phyloP scores from a whole-genome alignment of 306 rosid genomes.

The Acacia melanoxylon region DNA sequence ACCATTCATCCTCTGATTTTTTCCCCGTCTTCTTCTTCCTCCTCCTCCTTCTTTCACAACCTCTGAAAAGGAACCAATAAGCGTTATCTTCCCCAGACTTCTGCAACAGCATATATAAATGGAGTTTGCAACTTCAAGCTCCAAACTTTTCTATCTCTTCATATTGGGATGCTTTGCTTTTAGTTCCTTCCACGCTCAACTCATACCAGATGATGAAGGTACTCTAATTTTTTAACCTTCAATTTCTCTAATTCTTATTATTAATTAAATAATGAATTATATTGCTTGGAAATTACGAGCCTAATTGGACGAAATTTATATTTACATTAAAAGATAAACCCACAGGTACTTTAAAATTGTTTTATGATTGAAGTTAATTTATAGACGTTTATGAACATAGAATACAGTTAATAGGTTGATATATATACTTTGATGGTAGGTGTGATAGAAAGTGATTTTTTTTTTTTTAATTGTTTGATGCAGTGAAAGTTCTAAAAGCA shows the following conservation, averaged over 20 bases:
- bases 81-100: neutral
- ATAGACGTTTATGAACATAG: neutral
- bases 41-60: too few relatives aligned
- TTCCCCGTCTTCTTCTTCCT: neutral
- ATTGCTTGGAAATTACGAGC: constrained; percentile 49
- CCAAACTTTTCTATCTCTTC: constrained; percentile 25
- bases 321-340: neutral
- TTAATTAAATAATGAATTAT: neutral
- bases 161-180: constrained; percentile 36
- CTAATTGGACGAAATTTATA: neutral
- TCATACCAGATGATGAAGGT: constrained; percentile 72
- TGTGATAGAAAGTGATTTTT: neutral
- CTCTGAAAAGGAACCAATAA: neutral
- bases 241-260: neutral
- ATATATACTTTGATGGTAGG: too few relatives aligned
- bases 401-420: neutral
- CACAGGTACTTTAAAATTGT: neutral
- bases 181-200: constrained; percentile 53
- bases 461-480: neutral
- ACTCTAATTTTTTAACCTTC: neutral
- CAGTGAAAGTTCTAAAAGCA: constrained; percentile 55
- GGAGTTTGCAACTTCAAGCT: constrained; percentile 36
- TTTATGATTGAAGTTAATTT: neutral
- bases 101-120: constrained; percentile 20
- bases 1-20: neutral